Conservation (phyloP, 129 eudicot genomes). For the Artemisia tridentata region DNA sequence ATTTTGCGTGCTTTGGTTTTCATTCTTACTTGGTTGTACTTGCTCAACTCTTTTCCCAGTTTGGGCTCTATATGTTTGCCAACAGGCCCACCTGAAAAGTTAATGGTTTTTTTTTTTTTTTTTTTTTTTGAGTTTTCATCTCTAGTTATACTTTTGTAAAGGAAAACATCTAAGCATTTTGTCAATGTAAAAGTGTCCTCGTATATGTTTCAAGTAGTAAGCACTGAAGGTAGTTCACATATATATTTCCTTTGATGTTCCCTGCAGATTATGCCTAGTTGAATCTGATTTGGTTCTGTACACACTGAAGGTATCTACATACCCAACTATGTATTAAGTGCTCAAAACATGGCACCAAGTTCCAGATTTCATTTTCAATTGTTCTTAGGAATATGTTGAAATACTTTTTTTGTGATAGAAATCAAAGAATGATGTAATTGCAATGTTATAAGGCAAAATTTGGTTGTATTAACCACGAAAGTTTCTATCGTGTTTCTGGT, state of each 20-base stretch:
- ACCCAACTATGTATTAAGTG: neutral
- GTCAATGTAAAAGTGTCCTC: neutral
- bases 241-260: neutral
- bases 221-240: conserved; percentile 1
- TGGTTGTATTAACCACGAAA: conserved; percentile 12
- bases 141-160: neutral
- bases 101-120: neutral
- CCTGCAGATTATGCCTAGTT: too few species aligned
- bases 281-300: neutral
- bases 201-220: neutral
- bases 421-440: neutral
- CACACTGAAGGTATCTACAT: neutral
- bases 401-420: conserved; percentile 1
- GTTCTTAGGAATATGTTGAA: neutral
- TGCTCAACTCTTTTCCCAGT: neutral
- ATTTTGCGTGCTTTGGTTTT: neutral
- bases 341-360: too few species aligned
- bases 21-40: neutral
- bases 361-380: neutral
- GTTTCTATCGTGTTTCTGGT: neutral
- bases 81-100: neutral
- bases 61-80: neutral
- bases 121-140: neutral
- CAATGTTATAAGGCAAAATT: neutral
- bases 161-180: neutral